These are phyloP conservation scores for Boletellus deceptivus DNA, from an alignment of 1,284 basidiomycete genomes.

Conservation along the genomic window DNA sequence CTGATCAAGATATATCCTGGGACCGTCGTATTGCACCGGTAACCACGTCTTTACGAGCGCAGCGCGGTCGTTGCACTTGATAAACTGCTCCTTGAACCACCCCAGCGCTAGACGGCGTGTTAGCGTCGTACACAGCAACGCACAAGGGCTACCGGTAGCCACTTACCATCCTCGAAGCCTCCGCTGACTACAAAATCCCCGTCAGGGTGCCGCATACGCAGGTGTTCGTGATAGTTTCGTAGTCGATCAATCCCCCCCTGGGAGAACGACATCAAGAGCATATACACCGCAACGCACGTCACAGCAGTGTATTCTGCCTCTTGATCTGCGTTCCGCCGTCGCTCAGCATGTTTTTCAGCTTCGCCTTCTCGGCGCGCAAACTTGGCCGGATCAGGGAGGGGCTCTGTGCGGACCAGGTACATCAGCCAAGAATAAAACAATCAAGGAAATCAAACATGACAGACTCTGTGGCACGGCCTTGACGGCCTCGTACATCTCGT, in stretches of 20 bases:
- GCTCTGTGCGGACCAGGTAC: slow-evolving; percentile 46
- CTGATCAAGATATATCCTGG: slow-evolving; percentile 75
- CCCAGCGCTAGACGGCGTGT: slow-evolving; percentile 47
- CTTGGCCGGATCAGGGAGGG: slow-evolving; percentile 69
- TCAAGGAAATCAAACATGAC: slow-evolving; percentile 31
- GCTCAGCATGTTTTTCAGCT: slow-evolving; percentile 61
- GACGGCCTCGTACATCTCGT: slow-evolving; percentile 85
- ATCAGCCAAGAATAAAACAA: slow-evolving; percentile 6
- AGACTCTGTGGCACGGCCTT: slow-evolving; percentile 74
- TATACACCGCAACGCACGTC: slow-evolving; percentile 86
- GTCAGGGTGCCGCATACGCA: slow-evolving; percentile 74
- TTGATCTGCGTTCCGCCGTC: slow-evolving; percentile 64
- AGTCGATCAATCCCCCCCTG: slow-evolving; percentile 86
- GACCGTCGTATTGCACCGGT: slow-evolving; percentile 67
- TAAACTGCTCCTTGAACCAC: slow-evolving; percentile 78
- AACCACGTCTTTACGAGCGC: slow-evolving; percentile 80
- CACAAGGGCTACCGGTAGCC: slow-evolving; percentile 19
- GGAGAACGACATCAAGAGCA: slow-evolving; percentile 90
- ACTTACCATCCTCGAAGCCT: slow-evolving; percentile 72
- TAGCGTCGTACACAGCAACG: background rate
- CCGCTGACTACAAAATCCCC: slow-evolving; percentile 67
- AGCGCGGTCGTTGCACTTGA: slow-evolving; percentile 74
- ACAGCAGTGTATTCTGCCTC: slow-evolving; percentile 80
- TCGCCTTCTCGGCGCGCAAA: slow-evolving; percentile 72
- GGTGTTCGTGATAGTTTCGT: slow-evolving; percentile 67